Evolutionary conservation across 805 yeast species (phyloP).

Genomic region (Jamesozyma piceae): DNA sequence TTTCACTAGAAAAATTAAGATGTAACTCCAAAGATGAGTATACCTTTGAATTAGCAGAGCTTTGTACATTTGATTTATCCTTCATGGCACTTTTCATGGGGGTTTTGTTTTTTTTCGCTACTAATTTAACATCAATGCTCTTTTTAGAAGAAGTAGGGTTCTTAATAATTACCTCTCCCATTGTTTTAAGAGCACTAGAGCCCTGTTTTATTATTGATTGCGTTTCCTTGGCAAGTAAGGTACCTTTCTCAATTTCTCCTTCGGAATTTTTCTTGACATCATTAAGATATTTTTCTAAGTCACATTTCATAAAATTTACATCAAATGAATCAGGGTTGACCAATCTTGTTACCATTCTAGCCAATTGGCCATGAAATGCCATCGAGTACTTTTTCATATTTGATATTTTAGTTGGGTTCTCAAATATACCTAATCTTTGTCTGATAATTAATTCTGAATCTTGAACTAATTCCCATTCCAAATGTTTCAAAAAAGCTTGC

Average conservation of each 20-base stretch:
- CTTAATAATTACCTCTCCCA: background rate
- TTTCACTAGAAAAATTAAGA: background rate
- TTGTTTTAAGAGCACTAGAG: background rate
- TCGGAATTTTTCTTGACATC: background rate
- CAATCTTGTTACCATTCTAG: slow-evolving; percentile 13
- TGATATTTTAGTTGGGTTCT: slow-evolving; percentile 10
- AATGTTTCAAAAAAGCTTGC: slow-evolving; percentile 32
- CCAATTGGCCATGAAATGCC: slow-evolving; percentile 16
- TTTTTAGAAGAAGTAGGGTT: background rate
- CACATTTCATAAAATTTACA: slow-evolving; percentile 8
- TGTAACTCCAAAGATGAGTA: background rate
- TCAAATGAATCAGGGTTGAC: slow-evolving; percentile 8
- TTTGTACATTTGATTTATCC: background rate
- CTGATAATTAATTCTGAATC: slow-evolving; percentile 50
- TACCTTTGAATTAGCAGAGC: background rate
- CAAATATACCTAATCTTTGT: slow-evolving; percentile 35
- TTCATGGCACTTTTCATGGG: background rate
- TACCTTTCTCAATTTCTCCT: background rate
- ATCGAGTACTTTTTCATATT: slow-evolving; percentile 17
- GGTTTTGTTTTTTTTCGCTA: background rate
- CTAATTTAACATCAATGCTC: background rate
- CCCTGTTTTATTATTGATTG: background rate
- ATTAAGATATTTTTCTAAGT: slow-evolving; percentile 12
- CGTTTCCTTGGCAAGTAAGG: background rate
- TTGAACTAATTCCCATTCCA: slow-evolving; percentile 57